Evolutionary conservation across 2,329 filamentous ascomycete genomes (phyloP), one percentile per base, ranked within the genome.

Genomic region (Byssoonygena ceratinophila): DNA sequence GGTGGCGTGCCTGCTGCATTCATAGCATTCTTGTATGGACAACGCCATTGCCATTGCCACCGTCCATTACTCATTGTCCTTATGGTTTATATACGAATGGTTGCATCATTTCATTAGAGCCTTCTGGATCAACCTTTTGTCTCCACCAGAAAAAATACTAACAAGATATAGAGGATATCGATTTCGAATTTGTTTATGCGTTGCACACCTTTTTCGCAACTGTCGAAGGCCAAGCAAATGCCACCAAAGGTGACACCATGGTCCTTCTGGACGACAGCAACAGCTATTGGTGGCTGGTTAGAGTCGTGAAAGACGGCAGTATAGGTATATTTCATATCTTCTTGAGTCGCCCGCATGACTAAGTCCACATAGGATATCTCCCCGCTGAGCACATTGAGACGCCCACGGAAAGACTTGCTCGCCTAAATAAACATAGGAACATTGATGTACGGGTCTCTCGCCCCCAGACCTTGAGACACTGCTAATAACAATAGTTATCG

Each of bases 111-210:
- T n/a, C n/a, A n/a, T n/a, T n/a, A n/a, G n/a, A n/a, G n/a, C n/a
- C n/a, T n/a, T n/a, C n/a, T n/a, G n/a, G n/a, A n/a, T n/a, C n/a
- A n/a, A n/a, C n/a, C n/a, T n/a, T n/a, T n/a, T n/a, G n/a, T n/a
- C n/a, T n/a, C n/a, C n/a, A n/a, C n/a, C n/a, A n/a, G n/a, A n/a
- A n/a, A n/a, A 29, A 32, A 16, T 52, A 51, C 58, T 59, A 55
- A 58, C 52, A 71, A 70, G 18, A n/a, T 16, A 11, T 76, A 97
- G 92, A 98, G 80, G 92, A 98, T 65, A 98, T 98, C 71, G 92
- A 98, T 77, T 97, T 98, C 75, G 91, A 97, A 68, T 97, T 97
- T 72, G 92, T 98, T 56, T 98, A 98, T 73, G 92, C 92, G 25
- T 76, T 98, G 54, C 92, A 97, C 68, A 98, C 91, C 1, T 98